These are phyloP conservation scores for Spinacia oleracea DNA, from an alignment of 179 eudicot species.

Conservation along the genomic window DNA sequence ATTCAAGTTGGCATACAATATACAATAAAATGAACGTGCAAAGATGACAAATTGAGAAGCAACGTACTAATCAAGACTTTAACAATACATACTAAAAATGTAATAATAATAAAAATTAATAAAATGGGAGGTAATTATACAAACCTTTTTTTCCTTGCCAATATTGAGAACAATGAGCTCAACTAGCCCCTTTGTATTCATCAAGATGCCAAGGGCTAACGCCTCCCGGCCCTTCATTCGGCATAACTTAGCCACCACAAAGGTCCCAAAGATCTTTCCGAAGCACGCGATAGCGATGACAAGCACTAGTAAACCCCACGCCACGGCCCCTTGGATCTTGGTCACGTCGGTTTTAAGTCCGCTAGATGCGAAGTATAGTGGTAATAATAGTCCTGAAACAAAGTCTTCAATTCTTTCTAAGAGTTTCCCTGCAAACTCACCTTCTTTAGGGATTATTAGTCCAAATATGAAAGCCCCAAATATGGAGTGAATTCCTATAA, in stretches of 20 bases:
- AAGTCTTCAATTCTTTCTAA: constrained; percentile 55
- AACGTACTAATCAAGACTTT: background rate
- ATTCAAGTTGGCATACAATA: background rate
- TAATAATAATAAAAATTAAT: background rate
- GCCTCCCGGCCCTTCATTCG: constrained; percentile 51
- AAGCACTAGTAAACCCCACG: constrained; percentile 55
- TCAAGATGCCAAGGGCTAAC: constrained; percentile 52
- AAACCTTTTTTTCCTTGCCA: constrained; percentile 64
- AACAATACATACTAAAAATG: background rate
- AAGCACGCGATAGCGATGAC: constrained; percentile 49
- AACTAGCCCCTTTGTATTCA: constrained; percentile 66
- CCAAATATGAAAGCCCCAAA: constrained; percentile 64
- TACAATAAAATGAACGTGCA: background rate
- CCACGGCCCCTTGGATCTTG: constrained; percentile 37
- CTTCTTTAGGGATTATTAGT: constrained; percentile 50
- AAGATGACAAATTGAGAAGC: background rate
- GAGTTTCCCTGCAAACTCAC: constrained; percentile 40
- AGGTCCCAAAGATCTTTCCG: constrained; percentile 59
- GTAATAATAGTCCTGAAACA: constrained; percentile 47
- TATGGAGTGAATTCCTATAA: constrained; percentile 58
- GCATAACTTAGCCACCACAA: constrained; percentile 40
- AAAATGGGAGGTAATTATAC: background rate
- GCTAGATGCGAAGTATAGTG: constrained; percentile 60
- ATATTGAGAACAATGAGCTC: constrained; percentile 40
- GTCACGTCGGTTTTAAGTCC: constrained; percentile 59